A percentile compares a stretch with the other conserved stretches of the same genome.
These are phyloP conservation scores for Epichloe aotearoae DNA, from an alignment of 2,329 filamentous ascomycete genomes.

Conservation along the genomic window DNA sequence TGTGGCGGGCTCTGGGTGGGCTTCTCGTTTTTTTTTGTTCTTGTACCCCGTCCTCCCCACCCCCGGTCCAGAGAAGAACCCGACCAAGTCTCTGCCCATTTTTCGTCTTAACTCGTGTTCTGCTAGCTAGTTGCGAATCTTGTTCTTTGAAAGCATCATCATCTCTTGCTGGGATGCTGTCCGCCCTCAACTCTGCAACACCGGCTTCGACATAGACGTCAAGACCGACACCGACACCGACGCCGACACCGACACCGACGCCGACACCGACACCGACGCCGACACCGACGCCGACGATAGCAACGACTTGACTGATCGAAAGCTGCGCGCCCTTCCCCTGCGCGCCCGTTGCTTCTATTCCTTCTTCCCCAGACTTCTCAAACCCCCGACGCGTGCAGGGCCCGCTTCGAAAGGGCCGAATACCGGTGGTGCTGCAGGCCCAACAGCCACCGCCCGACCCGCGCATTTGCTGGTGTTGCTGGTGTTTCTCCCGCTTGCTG, in stretches of 20 bases:
- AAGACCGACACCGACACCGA: background rate
- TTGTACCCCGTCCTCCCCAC: slow-evolving; percentile 3
- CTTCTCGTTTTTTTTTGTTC: background rate
- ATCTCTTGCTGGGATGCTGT: background rate
- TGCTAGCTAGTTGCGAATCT: background rate
- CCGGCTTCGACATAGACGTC: background rate
- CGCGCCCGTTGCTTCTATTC: slow-evolving; percentile 1
- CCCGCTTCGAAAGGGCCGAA: slow-evolving; percentile 24
- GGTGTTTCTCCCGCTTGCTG: slow-evolving; percentile 8
- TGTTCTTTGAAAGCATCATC: background rate
- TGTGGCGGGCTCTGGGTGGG: background rate
- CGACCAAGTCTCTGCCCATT: background rate
- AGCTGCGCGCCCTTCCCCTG: background rate
- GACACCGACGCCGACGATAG: background rate
- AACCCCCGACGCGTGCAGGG: slow-evolving; percentile 14
- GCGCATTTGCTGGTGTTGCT: slow-evolving; percentile 8
- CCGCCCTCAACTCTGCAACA: background rate
- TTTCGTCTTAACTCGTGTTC: background rate
- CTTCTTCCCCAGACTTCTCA: slow-evolving; percentile 7
- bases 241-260: background rate
- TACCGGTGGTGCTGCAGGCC: slow-evolving; percentile 18
- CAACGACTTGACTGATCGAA: background rate
- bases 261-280: background rate
- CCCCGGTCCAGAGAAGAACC: background rate
- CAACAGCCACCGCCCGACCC: slow-evolving; percentile 11